A percentile compares a stretch with the other conserved stretches of the same genome.
These are phyloP conservation scores for Passiflora organensis DNA, from an alignment of 345 rosid genomes.

Conservation along the genomic window DNA sequence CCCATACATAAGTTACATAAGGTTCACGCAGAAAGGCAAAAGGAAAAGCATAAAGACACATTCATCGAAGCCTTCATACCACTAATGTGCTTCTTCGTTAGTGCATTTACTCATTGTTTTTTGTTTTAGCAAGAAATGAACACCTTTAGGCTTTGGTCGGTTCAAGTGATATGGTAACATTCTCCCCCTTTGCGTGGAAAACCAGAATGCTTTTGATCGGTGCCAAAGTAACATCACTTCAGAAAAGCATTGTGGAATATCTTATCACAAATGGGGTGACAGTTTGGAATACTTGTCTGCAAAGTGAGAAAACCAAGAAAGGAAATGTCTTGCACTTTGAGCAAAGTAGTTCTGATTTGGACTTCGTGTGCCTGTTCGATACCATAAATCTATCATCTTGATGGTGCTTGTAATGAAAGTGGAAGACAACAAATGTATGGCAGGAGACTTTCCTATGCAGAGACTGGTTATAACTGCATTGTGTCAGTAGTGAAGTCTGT, in stretches of 20 bases:
- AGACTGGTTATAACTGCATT: no score
- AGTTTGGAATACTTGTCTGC: conserved; percentile 5
- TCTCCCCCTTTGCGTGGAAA: neutral
- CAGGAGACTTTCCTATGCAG: no score
- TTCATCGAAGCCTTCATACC: no score
- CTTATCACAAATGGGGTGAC: neutral
- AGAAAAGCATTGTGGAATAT: neutral
- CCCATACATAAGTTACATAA: no score
- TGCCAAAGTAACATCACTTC: no score
- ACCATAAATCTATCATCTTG: neutral
- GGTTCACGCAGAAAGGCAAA: no score
- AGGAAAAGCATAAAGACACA: no score
- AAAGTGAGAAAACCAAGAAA: neutral
- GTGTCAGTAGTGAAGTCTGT: no score
- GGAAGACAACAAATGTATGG: no score
- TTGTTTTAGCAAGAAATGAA: neutral
- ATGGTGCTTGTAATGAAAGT: conserved; percentile 1
- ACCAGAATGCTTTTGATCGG: conserved; percentile 10
- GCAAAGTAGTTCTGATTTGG: conserved; percentile 5
- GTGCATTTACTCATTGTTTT: no score
- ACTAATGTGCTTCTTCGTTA: no score
- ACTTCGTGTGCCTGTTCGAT: neutral
- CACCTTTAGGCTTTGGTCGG: neutral
- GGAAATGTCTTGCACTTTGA: neutral
- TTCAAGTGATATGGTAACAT: neutral